Evolutionary conservation across 139 green algal species (phyloP), one percentile per base, ranked within the genome.

Genomic region (Medakamo hakoo): DNA sequence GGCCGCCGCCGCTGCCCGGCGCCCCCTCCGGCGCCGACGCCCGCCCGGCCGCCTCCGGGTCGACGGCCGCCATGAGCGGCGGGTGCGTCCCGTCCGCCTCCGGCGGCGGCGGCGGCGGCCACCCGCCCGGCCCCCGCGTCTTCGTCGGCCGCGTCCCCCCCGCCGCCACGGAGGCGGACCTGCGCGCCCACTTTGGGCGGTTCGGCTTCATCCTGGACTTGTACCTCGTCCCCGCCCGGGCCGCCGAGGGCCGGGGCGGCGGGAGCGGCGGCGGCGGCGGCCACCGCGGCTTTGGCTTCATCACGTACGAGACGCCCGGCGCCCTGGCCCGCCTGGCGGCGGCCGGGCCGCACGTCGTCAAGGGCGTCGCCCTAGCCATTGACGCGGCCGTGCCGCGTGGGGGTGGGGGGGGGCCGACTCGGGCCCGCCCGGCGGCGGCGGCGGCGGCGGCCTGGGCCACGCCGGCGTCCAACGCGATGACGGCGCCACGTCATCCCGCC

Each of bases 131-230:
- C 19, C 87, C 87, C 0, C 78, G 87, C 59, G 88, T 95, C 57
- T 95, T 95, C 65, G 81, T 95, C 1, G 87, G 87, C 74, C 93
- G 93, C 76, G 78, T 95, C 27, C 84, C 78, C 49, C 86, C 85
- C 60, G 86, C 90, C 27, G 90, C 83, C 3, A 83, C 60, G 2
- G 87, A 95, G 68, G 72, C 70, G 4, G 87, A 95, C 40, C 80
- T 91, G 27, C 81, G 83, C 67, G 85, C 90, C 48, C 89, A 94
- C 75, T 92, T 94, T 67, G 77, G 68, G 52, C 60, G 67, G 1
- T 93, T 88, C 73, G 85, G 87, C 63, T 95, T 86, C 58, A 86
- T 95, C 26, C 84, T 95, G 81, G 87, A 95, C 60, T 84, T 95
- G 16, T 95, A 94, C 75, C 80, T 95, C 72, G 86, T 86, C 40